Evolutionary conservation across 2,329 filamentous ascomycete species (phyloP).

Genomic region (Colletotrichum zoysiae): DNA sequence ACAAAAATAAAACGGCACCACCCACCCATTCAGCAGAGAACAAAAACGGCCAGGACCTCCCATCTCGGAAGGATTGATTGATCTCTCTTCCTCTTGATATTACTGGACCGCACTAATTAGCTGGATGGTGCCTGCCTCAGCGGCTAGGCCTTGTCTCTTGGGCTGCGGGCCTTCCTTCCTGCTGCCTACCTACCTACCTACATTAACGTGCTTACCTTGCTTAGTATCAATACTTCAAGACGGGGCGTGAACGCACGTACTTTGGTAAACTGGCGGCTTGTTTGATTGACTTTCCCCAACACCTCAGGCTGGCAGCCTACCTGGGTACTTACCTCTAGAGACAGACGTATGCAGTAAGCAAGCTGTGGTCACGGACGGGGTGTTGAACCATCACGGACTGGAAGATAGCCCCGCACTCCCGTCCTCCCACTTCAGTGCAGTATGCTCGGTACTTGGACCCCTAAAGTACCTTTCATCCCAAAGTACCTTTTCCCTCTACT

Average conservation of each 20-base stretch:
- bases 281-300: conserved; percentile 25
- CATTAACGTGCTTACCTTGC: too few species aligned
- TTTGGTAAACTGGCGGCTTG: neutral
- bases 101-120: conserved; percentile 21
- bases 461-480: conserved; percentile 1
- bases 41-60: conserved; percentile 23
- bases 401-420: conserved; percentile 28
- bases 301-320: conserved; percentile 4
- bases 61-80: neutral
- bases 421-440: neutral
- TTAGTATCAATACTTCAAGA: neutral
- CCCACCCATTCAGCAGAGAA: conserved; percentile 10
- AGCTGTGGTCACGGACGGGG: neutral
- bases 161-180: neutral
- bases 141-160: conserved; percentile 12
- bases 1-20: conserved; percentile 35
- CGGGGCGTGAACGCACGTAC: conserved; percentile 29
- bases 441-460: conserved; percentile 33
- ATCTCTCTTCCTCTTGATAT: conserved; percentile 15
- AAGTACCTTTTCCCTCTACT: neutral
- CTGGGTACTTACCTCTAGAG: too few species aligned
- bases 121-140: conserved; percentile 26
- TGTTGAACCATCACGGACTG: conserved; percentile 16
- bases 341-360: neutral
- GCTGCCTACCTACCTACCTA: neutral